A percentile compares a stretch with the other conserved stretches of the same genome.
Evolutionary conservation across 257 asterid genomes (phyloP).

Genomic region (Lithospermum erythrorhizon): DNA sequence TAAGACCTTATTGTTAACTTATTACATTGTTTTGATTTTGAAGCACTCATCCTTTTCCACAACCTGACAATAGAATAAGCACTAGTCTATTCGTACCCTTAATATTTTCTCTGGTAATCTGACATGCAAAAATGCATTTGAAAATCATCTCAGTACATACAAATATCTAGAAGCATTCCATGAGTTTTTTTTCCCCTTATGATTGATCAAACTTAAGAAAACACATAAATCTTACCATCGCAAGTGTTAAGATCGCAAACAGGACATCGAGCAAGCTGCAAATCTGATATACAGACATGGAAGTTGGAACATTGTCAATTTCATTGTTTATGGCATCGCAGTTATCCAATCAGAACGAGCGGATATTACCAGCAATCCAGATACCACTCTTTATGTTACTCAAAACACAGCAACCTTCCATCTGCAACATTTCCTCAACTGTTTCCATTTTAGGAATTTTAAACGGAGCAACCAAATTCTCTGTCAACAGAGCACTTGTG

Average conservation of each 20-base stretch:
- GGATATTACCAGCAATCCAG: constrained; percentile 90
- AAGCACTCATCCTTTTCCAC: too few species aligned
- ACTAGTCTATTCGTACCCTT: neutral
- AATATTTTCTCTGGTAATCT: too few species aligned
- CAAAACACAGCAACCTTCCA: constrained; percentile 45
- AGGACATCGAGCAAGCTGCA: constrained; percentile 97
- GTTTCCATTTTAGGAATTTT: constrained; percentile 32
- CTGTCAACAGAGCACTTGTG: constrained; percentile 54
- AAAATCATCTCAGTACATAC: neutral
- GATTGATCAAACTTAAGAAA: constrained; percentile 1
- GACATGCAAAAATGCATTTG: neutral
- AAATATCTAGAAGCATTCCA: neutral
- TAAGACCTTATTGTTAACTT: too few species aligned
- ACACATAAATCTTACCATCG: constrained; percentile 54
- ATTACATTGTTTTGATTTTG: too few species aligned
- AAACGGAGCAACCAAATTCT: constrained; percentile 33
- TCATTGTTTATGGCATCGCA: constrained; percentile 1
- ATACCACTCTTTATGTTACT: constrained; percentile 65
- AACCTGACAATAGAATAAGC: neutral
- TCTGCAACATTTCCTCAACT: constrained; percentile 31
- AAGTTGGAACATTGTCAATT: neutral
- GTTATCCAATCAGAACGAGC: constrained; percentile 1
- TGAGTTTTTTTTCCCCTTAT: neutral
- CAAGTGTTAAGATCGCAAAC: constrained; percentile 86
- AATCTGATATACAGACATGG: constrained; percentile 37